Percentiles rank a stretch among this genome's conserved stretches.
phyloP scores from a whole-genome alignment of 2,329 filamentous ascomycete genomes.

The Hypomyces rosellus region DNA sequence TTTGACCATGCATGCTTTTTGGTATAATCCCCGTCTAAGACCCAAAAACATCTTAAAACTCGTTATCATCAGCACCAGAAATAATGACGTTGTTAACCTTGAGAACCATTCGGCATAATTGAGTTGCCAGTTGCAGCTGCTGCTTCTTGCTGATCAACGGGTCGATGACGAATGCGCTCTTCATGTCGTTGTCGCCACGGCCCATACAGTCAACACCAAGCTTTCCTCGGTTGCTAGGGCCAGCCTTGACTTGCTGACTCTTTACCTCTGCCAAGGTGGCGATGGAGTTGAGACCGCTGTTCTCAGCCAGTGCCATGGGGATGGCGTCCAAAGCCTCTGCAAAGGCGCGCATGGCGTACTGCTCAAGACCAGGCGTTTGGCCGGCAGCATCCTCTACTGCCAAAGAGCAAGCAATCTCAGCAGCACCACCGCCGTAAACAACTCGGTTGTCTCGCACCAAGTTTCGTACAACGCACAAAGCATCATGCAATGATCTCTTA shows the following conservation, averaged over 20 bases:
- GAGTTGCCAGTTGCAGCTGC: conserved; percentile 91
- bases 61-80: conserved; percentile 76
- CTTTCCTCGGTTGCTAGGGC: conserved; percentile 43
- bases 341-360: conserved; percentile 98
- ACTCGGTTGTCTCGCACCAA: conserved; percentile 93
- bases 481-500: conserved; percentile 94
- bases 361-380: conserved; percentile 93
- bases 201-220: conserved; percentile 98
- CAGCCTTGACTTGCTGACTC: conserved; percentile 85
- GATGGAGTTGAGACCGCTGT: conserved; percentile 92
- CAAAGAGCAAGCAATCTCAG: conserved; percentile 93
- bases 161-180: conserved; percentile 95
- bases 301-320: conserved; percentile 94
- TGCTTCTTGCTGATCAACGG: conserved; percentile 97
- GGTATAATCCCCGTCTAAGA: conserved; percentile 18
- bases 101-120: conserved; percentile 95
- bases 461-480: conserved; percentile 95
- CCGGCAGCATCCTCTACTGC: conserved; percentile 93
- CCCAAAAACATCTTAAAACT: conserved; percentile 55
- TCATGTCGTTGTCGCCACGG: conserved; percentile 93
- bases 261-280: conserved; percentile 93
- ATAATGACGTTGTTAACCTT: conserved; percentile 98
- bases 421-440: conserved; percentile 93
- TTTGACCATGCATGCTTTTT: conserved; percentile 19
- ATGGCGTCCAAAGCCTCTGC: conserved; percentile 88